Evolutionary conservation across 169 alveolate genomes (phyloP).

Genomic region (Pseudocohnilembus persalinus): DNA sequence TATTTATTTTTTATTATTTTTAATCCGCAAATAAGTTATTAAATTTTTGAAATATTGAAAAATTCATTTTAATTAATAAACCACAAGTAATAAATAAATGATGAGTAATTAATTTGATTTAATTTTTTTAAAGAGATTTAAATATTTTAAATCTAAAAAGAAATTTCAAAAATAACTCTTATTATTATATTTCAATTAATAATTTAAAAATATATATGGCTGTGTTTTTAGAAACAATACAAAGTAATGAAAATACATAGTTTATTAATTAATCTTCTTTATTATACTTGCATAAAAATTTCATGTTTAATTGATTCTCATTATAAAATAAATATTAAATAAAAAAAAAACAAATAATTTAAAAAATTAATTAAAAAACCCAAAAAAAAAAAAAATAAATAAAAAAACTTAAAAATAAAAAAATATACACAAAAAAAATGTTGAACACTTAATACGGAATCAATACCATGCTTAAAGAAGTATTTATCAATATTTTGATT

Average conservation of each 20-base stretch:
- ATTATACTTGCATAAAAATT: background rate
- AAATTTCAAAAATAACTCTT: too few species aligned
- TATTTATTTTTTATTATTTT: too few species aligned
- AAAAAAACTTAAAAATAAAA: background rate
- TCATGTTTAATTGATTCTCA: background rate
- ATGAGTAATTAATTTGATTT: too few species aligned
- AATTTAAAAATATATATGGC: too few species aligned
- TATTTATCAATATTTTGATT: background rate
- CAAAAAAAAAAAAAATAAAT: conserved; percentile 19
- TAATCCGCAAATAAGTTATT: too few species aligned
- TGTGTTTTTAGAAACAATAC: too few species aligned
- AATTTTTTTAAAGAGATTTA: too few species aligned
- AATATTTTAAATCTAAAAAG: too few species aligned
- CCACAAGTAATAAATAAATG: too few species aligned
- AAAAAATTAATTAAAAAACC: background rate
- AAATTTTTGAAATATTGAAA: too few species aligned
- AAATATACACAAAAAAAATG: conserved; percentile 4
- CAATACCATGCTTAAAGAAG: conserved; percentile 29
- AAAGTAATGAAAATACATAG: background rate
- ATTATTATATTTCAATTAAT: too few species aligned
- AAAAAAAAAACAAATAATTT: background rate
- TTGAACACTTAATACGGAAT: conserved; percentile 9
- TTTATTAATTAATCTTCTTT: background rate
- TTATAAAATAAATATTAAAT: conserved; percentile 2
- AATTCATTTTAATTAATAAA: too few species aligned